A percentile compares a stretch with the other conserved stretches of the same genome.
These are phyloP conservation scores for Nicotiana sylvestris DNA, from an alignment of 257 asterid genomes.

Conservation along the genomic window DNA sequence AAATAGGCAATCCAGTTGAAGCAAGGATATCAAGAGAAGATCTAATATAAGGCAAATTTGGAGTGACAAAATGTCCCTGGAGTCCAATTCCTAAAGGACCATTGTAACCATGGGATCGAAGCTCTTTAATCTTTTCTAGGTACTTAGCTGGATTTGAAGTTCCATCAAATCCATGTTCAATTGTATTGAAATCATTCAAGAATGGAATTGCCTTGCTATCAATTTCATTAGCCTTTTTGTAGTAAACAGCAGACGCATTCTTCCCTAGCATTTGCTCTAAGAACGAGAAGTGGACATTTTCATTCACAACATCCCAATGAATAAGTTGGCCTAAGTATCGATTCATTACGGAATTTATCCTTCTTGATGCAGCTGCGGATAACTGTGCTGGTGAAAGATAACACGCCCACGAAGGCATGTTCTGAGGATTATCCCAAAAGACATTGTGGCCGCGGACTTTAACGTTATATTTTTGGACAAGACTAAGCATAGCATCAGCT, in stretches of 20 bases:
- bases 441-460: constrained; percentile 69
- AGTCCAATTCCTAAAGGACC: constrained; percentile 39
- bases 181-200: constrained; percentile 60
- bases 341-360: constrained; percentile 33
- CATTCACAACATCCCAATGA: constrained; percentile 74
- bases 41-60: constrained; percentile 40
- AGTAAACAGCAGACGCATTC: constrained; percentile 33
- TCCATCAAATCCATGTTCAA: constrained; percentile 40
- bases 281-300: constrained; percentile 47
- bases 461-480: constrained; percentile 23
- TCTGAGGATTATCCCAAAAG: constrained; percentile 47
- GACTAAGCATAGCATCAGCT: constrained; percentile 36
- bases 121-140: constrained; percentile 33
- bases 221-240: constrained; percentile 25
- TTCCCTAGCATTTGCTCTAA: constrained; percentile 40
- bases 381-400: constrained; percentile 32
- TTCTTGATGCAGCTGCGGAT: constrained; percentile 9
- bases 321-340: constrained; percentile 39
- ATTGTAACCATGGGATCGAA: constrained; percentile 29
- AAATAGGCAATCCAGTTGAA: constrained; percentile 47
- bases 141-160: constrained; percentile 38
- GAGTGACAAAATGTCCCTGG: constrained; percentile 33
- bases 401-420: constrained; percentile 41
- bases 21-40: constrained; percentile 50
- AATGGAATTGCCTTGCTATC: constrained; percentile 42